Evolutionary conservation across 306 rosid genomes (phyloP), one percentile per base, ranked within the genome.

Genomic region (Lathyrus oleraceus): DNA sequence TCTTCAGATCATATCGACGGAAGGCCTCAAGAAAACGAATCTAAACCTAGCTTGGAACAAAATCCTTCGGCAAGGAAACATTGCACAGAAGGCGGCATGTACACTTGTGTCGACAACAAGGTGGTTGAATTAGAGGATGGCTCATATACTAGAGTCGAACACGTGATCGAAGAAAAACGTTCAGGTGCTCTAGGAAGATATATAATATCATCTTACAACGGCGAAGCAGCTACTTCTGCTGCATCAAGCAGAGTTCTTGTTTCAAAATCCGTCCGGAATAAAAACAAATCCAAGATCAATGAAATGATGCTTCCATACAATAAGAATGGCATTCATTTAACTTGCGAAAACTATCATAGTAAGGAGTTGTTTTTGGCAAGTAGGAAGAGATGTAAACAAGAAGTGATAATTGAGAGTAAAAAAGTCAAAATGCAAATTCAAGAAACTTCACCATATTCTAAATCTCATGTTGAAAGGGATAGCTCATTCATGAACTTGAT

Each of bases 401-500:
- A 82, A 65, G 64, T 84, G 51, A 74, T 67, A 70, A 81, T 64
- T 61, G 86, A 78, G 42, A 78, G 70, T 77, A 85, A 87, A 70
- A 85, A 85, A 66, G 62, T 82, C 70, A 81, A 73, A 79, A 85
- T 35, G 73, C 70, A 81, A 72, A 70, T 70, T 45, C 85, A 73
- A 66, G 86, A 79, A 70, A 38, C 82, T 27, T 75, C 83, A 4
- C 71, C 84, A 3, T 52, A 43, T 60, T 59, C 86, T 43, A 67
- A 73, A 65, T 76, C 89, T 75, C 15, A 14, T 69, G 60, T 54
- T 42, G 78, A 78, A 74, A 84, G 75, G 57, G 82, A 83, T 59
- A 94, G 96, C 81, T 88, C 98, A 67, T 94, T 94, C 79, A 75
- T 84, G 94, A 90, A 80, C 80, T 84, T 91, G 96, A 74, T 94